Base-by-base conservation (phyloP, 768 basidiomycete species). In the Pulveroboletus sp. region DNA sequence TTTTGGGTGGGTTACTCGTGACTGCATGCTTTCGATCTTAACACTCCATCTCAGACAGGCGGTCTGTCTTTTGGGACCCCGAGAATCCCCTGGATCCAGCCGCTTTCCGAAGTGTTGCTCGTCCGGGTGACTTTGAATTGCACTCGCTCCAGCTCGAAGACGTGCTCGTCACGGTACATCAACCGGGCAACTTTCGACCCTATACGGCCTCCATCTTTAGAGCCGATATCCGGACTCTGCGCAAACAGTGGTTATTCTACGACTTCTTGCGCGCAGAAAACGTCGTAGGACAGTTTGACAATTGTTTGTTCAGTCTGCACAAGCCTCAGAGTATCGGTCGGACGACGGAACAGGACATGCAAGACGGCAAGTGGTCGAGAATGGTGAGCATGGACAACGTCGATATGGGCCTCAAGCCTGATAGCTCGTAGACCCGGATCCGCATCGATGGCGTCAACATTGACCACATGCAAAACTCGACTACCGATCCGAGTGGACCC, bases 281-380 rank as follows among this genome's bases (percentile, higher is more conserved):
- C 55, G 87, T 98, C 35, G 95, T 97, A 9, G 97, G 97, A 5
- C 97, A 99, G 66, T 90, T 93, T 54, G 97, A 99, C 65, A 97
- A 97, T 63, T 99, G 97, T 60, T 64, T 99, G 17, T 97, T 97
- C 72, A 97, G 94, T 64, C 64, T 99, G 54, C 97, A 98, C 61
- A 88, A 85, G 62, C 95, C 95, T 6, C 95, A 97, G 71, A 95
- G 91, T 64, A 90, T 98, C 43, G 92, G 94, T 2, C 76, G 91
- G 52, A 93, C 91, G 5, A 91, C 84, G 40, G 87, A 91, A 61
- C 87, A 83, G 60, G 93, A 95, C 51, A 63, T 89, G 27, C 82
- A 85, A 63, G 86, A 93, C 62, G 84, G 84, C 16, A 80, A 85
- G 50, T 94, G 92, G 86, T 84, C 82, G 10, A 78, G 90, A 43